Base-by-base conservation (phyloP, 2,329 filamentous ascomycete genomes). In the Hymenoscyphus salicellus region DNA sequence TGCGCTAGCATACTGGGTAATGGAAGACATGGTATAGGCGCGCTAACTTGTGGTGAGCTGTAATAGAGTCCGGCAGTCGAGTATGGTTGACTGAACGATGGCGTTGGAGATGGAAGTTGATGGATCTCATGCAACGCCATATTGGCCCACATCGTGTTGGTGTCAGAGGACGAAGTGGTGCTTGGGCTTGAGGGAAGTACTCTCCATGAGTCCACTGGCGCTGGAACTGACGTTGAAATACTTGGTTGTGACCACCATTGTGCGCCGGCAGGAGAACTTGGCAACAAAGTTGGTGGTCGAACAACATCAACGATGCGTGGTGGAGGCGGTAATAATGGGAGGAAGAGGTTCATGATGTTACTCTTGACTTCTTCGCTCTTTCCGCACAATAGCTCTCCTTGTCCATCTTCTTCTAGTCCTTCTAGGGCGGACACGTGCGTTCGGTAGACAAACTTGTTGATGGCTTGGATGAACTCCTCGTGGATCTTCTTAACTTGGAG, bases 391-490 rank as follows among this genome's bases (percentile, higher is more conserved):
- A 99, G 84, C 81, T 99, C 95, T 68, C 95, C 95, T 58, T 91
- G 91, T 67, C 95, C 95, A 74, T 97, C 94, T 80, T 98, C 95
- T 82, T 99, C 95, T 70, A 98, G 84, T 64, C 95, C 95, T 80
- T 99, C 95, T 62, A 99, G 85, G 56, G 93, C 95, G 67, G 89
- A 88, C 69, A 92, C 93, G 74, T 91, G 88, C 17, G 94, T 93
- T 75, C 93, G 89, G 81, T 91, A 99, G 75, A 99, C 94, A 75
- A 96, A 99, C 79, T 90, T 94, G 86, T 99, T 99, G 81, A 94
- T 89, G 70, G 93, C 92, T 81, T 98, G 94, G 70, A 98, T 86
- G 75, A 97, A 98, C 75, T 97, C 93, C 66, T 97, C 92, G 77
- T 98, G 95, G 73, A 98, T 84, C 83, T 97, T 97, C 87, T 96